These are phyloP conservation scores for Pseudogymnoascus sp. DNA, from an alignment of 2,329 filamentous ascomycete species.

Conservation along the genomic window DNA sequence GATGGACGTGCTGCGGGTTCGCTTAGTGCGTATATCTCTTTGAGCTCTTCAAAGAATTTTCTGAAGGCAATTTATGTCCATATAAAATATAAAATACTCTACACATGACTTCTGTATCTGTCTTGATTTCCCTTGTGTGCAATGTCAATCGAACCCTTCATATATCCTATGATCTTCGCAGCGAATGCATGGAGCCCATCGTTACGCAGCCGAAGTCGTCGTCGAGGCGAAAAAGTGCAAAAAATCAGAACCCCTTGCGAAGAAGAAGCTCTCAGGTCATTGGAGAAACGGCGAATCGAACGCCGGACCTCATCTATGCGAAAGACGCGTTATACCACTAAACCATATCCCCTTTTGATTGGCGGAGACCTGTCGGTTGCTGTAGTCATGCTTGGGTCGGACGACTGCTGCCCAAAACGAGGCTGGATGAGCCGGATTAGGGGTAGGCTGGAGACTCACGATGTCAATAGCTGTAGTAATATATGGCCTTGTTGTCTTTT, in stretches of 20 bases:
- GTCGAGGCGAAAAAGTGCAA: background rate
- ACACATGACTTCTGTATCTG: background rate
- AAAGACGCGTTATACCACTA: conserved; percentile 8
- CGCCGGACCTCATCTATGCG: conserved; percentile 8
- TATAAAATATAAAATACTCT: background rate
- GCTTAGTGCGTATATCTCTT: conserved; percentile 11
- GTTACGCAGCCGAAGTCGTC: background rate
- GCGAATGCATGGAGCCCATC: background rate
- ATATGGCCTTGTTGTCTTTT: too few relatives aligned
- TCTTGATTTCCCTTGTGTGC: background rate
- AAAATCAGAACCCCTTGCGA: background rate
- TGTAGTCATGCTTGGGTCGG: background rate
- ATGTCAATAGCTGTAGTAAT: background rate
- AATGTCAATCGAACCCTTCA: background rate
- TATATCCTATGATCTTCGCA: background rate
- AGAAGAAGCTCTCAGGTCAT: background rate
- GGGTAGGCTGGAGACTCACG: background rate
- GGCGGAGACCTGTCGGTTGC: background rate
- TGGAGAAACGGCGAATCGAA: conserved; percentile 8
- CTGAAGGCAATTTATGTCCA: background rate
- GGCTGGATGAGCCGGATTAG: background rate
- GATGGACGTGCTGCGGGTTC: conserved; percentile 8
- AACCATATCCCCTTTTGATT: conserved; percentile 8
- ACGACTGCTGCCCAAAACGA: background rate
- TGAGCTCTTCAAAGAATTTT: background rate